A percentile compares a stretch with the other conserved stretches of the same genome.
These are phyloP conservation scores for Pestalotiopsis sp. DNA, from an alignment of 2,329 filamentous ascomycete genomes.

Conservation along the genomic window DNA sequence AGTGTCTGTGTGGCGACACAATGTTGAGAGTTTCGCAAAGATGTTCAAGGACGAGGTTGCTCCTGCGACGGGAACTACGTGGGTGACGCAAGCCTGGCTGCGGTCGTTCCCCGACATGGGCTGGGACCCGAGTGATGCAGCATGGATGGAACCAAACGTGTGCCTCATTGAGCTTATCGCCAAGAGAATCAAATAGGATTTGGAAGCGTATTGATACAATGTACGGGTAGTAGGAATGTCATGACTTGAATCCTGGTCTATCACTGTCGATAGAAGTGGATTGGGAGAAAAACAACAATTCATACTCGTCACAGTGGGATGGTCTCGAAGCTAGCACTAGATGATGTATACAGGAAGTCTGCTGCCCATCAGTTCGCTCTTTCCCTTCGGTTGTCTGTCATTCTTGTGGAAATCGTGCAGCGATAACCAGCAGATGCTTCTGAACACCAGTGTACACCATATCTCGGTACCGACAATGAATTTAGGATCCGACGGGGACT, in stretches of 20 bases:
- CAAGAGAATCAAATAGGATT: no score
- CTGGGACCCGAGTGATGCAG: slow-evolving; percentile 11
- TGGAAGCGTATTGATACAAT: no score
- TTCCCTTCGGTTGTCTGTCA: not conserved
- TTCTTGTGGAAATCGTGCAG: not conserved
- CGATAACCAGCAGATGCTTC: not conserved
- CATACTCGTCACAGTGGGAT: no score
- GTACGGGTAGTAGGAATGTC: no score
- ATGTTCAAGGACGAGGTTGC: slow-evolving; percentile 15
- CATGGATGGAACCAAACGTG: slow-evolving; percentile 13
- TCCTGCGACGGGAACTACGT: slow-evolving; percentile 11
- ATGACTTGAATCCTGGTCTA: no score
- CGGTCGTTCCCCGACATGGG: slow-evolving; percentile 15
- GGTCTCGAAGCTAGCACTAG: no score
- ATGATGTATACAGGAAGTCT: not conserved
- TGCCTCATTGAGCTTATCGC: not conserved
- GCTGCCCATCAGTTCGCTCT: not conserved
- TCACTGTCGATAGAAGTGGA: no score
- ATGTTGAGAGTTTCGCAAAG: slow-evolving; percentile 3
- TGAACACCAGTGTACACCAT: not conserved
- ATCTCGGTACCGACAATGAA: no score
- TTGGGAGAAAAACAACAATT: no score
- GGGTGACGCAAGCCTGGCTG: slow-evolving; percentile 16
- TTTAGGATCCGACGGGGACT: no score
- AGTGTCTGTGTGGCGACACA: not conserved